phyloP scores from a whole-genome alignment of 2,329 filamentous ascomycete genomes.

The Lasiodiplodia sp. region DNA sequence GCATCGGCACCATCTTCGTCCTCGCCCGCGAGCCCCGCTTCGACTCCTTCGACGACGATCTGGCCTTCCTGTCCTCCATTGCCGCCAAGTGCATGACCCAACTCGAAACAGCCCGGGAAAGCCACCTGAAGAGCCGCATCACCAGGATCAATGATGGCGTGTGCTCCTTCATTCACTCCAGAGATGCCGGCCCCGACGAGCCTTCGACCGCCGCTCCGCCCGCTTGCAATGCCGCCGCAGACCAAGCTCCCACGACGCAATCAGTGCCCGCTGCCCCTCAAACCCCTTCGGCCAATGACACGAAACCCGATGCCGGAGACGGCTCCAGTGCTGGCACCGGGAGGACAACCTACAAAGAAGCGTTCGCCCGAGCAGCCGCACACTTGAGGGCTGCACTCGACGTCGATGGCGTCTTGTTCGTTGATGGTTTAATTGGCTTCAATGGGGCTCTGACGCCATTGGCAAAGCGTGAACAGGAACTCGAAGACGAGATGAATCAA shows the following conservation, averaged over 20 bases:
- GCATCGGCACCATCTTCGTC: constrained; percentile 33
- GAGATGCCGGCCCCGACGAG: constrained; percentile 8
- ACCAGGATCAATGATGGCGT: constrained; percentile 17
- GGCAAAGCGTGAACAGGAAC: constrained; percentile 32
- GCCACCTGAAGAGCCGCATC: constrained; percentile 26
- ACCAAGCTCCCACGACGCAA: not conserved
- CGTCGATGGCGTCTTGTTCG: constrained; percentile 31
- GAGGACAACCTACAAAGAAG: constrained; percentile 32
- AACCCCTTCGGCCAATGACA: not conserved
- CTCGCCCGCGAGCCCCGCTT: constrained; percentile 27
- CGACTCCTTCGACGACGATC: constrained; percentile 20
- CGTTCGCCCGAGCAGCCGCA: constrained; percentile 33
- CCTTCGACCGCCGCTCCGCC: not conserved
- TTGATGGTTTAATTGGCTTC: constrained; percentile 33
- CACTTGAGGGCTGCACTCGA: constrained; percentile 32
- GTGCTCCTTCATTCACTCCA: constrained; percentile 25
- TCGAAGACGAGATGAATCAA: constrained; percentile 29
- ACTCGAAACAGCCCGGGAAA: constrained; percentile 32
- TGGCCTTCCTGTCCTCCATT: constrained; percentile 23
- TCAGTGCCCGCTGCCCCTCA: not conserved
- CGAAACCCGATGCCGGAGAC: not conserved
- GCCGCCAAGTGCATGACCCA: constrained; percentile 31
- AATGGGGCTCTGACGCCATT: constrained; percentile 32
- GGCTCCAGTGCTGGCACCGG: not conserved
- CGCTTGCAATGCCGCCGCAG: not conserved